phyloP scores from a whole-genome alignment of 148 eudicot species.

The Cornus kousa region DNA sequence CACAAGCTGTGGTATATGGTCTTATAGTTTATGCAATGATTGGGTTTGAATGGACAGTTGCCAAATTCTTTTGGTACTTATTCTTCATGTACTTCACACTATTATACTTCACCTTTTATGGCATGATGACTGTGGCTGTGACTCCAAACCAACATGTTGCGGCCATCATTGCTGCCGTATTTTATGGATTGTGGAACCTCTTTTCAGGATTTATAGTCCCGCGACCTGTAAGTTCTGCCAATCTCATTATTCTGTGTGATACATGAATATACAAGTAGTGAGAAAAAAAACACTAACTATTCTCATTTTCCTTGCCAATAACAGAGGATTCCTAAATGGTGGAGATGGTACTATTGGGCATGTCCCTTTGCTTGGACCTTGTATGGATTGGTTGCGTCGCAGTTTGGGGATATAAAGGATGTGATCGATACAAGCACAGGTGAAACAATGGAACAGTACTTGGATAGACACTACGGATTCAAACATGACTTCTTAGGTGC shows the following conservation, averaged over 20 bases:
- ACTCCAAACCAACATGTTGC: constrained; percentile 42
- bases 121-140: constrained; percentile 50
- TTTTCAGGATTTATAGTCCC: constrained; percentile 50
- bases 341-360: constrained; percentile 47
- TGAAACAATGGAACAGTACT: constrained; percentile 15
- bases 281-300: background rate
- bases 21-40: constrained; percentile 49
- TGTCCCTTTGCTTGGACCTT: constrained; percentile 34
- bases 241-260: background rate
- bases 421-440: background rate
- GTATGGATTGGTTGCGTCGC: constrained; percentile 41
- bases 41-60: constrained; percentile 46
- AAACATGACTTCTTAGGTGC: constrained; percentile 29
- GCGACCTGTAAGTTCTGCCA: constrained; percentile 31
- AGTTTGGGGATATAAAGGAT: constrained; percentile 32
- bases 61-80: constrained; percentile 41
- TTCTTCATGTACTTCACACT: constrained; percentile 42
- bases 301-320: background rate
- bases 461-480: constrained; percentile 21
- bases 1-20: constrained; percentile 33
- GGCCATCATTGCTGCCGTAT: constrained; percentile 27
- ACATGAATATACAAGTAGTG: too few species aligned
- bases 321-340: constrained; percentile 53
- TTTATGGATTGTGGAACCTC: constrained; percentile 44
- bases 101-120: constrained; percentile 39